Evolutionary conservation across 352 stramenopile species (phyloP), one percentile per base, ranked within the genome.

Genomic region (Phytopythium mirpurense): DNA sequence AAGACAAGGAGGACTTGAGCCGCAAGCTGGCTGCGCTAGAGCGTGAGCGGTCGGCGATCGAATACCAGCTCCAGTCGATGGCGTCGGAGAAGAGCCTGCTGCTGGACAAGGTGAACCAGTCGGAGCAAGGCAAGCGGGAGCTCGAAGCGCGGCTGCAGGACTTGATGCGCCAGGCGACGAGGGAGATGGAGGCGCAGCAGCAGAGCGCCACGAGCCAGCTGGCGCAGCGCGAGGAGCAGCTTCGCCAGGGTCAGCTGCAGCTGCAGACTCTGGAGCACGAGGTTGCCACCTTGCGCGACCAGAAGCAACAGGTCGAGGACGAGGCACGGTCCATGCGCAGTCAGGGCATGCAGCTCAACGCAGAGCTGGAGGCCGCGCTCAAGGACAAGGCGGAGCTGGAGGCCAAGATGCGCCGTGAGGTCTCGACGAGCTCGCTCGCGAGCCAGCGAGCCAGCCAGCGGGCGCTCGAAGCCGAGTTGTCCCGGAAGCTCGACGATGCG

Each of bases 1-100:
- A 68, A 18, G 80, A 91, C 40, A 91, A 87, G 47, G 78, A 89
- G 56, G 75, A 82, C 11, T 41, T 78, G 48, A 83, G 70, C 24
- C 72, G 72, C 23, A 80, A 70, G 9, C 57, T 88, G 21, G 57
- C 64, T 36, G 55, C 62, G 0, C 49, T 87, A 8, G 61, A 63
- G n/a, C 68, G 65, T 3, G 74, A 90, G 45, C 87, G 86, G 37
- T 47, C 70, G 3, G 54, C 62, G 14, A 46, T 88, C 16, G 78
- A 89, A 52, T 61, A 59, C 29, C 75, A 90, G 54, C 23, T 86
- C 32, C 61, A 63, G 26, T 54, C 54, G 9, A 52, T 69, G 31
- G 41, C 55, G 18, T 67, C 67, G 26, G 68, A 76, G 31, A 73
- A 70, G 27, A 63, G 67, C 57, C 36, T 65, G 10, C 45, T 75